A percentile compares a stretch with the other conserved stretches of the same genome.
Conservation (phyloP, 345 rosid species). For the Psidium friedrichsthalianum region DNA sequence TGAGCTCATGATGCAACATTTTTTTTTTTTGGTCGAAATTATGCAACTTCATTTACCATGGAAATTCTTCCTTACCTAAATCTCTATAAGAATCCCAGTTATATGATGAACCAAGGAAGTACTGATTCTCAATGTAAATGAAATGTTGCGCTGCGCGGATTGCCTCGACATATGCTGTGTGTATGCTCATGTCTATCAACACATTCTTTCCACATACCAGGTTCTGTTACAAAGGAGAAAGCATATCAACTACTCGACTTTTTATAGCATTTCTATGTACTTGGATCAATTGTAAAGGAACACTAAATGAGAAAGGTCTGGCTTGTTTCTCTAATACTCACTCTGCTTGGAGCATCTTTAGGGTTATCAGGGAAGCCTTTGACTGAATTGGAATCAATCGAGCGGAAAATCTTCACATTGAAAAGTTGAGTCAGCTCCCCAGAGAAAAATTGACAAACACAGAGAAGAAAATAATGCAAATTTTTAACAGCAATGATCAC, state of each 20-base stretch:
- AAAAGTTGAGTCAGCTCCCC: slow-evolving; percentile 3
- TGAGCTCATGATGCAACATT: neutral
- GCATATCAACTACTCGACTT: slow-evolving; percentile 3
- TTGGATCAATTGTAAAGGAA: neutral
- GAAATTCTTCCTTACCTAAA: slow-evolving; percentile 34
- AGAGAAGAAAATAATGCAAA: neutral
- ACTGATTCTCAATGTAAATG: slow-evolving; percentile 87
- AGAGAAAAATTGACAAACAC: neutral
- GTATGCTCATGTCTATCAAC: slow-evolving; percentile 86
- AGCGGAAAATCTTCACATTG: slow-evolving; percentile 60
- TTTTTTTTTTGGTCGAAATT: neutral
- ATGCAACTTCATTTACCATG: neutral
- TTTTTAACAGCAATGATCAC: neutral
- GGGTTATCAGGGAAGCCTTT: slow-evolving; percentile 82
- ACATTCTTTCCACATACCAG: slow-evolving; percentile 78
- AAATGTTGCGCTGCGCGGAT: slow-evolving; percentile 79
- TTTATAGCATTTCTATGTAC: neutral
- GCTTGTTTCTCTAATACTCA: slow-evolving; percentile 13
- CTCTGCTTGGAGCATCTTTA: slow-evolving; percentile 56
- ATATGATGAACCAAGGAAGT: slow-evolving; percentile 87
- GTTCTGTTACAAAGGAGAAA: slow-evolving; percentile 34
- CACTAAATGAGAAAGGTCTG: neutral
- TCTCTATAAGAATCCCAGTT: slow-evolving; percentile 72
- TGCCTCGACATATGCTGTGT: slow-evolving; percentile 76
- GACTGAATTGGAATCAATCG: slow-evolving; percentile 84